Base-by-base conservation (phyloP, 805 yeast genomes). In the Metschnikowia henanensis region DNA sequence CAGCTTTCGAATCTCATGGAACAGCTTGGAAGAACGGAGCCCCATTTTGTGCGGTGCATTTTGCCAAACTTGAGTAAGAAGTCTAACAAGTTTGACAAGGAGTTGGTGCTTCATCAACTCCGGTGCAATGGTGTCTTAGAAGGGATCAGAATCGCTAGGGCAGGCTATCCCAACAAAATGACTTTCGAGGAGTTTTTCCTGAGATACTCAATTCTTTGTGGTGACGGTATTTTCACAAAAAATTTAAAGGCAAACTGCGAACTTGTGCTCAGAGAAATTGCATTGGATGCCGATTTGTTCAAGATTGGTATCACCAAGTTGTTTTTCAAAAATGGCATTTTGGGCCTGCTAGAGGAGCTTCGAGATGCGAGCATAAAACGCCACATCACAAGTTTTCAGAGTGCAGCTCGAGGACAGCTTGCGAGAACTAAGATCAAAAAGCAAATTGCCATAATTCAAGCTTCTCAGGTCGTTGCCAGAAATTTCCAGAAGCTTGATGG, bases 101-200 rank as follows among this genome's bases (percentile, higher is more conserved):
- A 66, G 23, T 68, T 94, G 19, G 95, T 94, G 6, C 69, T 94
- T 35, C 92, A 87, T 40, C 99, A 94, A 66, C 72, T 94, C 49
- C 75, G 97, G 50, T 94, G 98, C 59, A 94, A 94, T 59, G 99
- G 99, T 77, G 99, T 94, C 13, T 68, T 94, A 39, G 99, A 94
- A 72, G 99, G 99, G 49, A 94, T 94, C 23, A 77, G 99, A 64
- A 94, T 94, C 47, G 96, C 98, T 0, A 78, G 99, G 51, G 89
- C 96, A 7, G 99, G 99, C 2, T 94, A 85, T 63, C 99, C 99
- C 5, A 94, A 94, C 64, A 79, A 97, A 52, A 80, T 92, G 59
- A 79, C 83, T 22, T 92, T 91, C 63, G 79, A 82, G 35, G 92
- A 88, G 37, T 94, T 94, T 66, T 79, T 77, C 39, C 74, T 71